Evolutionary conservation across 2,329 filamentous ascomycete genomes (phyloP).

Genomic region (Fusarium stilboides): DNA sequence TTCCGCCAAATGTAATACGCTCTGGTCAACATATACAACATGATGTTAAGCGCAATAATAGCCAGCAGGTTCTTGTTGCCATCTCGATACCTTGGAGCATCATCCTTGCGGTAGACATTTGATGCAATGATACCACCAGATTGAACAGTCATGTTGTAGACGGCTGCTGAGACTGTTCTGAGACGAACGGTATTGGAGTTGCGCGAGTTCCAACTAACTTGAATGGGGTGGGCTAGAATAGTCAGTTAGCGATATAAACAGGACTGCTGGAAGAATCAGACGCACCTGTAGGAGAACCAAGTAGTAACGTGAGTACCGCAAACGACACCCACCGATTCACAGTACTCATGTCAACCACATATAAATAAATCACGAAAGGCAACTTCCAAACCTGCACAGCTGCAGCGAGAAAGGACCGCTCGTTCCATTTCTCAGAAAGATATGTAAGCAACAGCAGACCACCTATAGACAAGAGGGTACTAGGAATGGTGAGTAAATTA

Average conservation of each 20-base stretch:
- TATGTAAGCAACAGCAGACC: constrained; percentile 48
- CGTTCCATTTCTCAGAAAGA: constrained; percentile 52
- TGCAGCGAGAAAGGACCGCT: constrained; percentile 51
- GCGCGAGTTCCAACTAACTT: constrained; percentile 65
- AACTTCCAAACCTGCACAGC: constrained; percentile 55
- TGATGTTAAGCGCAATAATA: constrained; percentile 46
- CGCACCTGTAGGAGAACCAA: constrained; percentile 52
- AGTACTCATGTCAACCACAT: constrained; percentile 49
- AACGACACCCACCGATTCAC: constrained; percentile 53
- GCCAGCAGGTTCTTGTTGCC: constrained; percentile 60
- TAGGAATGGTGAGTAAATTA: constrained; percentile 34
- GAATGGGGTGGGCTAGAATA: constrained; percentile 60
- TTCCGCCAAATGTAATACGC: constrained; percentile 60
- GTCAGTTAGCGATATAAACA: not conserved
- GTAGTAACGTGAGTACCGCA: constrained; percentile 51
- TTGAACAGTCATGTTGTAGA: not conserved
- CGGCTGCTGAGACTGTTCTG: constrained; percentile 68
- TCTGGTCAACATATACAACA: constrained; percentile 59
- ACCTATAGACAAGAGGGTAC: constrained; percentile 30
- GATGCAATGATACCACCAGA: constrained; percentile 61
- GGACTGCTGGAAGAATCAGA: not conserved
- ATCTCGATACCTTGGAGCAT: constrained; percentile 60
- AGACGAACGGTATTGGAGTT: constrained; percentile 76
- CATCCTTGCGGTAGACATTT: constrained; percentile 66
- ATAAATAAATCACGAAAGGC: constrained; percentile 53